Percentiles rank a stretch among this genome's conserved stretches.
phyloP scores from a whole-genome alignment of 306 rosid genomes.

The Sindora glabra region DNA sequence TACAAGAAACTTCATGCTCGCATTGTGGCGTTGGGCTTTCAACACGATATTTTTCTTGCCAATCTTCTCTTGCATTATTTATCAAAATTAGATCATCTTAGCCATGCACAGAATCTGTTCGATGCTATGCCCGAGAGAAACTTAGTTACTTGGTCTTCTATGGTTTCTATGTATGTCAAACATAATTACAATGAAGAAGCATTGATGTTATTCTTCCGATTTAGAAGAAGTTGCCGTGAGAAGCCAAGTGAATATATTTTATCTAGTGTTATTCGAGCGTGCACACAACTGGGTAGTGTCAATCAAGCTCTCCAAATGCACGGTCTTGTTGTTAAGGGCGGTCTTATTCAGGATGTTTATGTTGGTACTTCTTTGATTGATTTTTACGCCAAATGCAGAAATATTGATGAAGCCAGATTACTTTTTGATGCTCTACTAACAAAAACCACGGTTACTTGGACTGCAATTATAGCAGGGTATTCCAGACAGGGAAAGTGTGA shows the following conservation, averaged over 20 bases:
- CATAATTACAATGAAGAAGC: slow-evolving; percentile 43
- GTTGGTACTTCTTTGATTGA: slow-evolving; percentile 80
- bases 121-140: slow-evolving; percentile 61
- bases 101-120: slow-evolving; percentile 54
- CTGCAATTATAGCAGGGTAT: slow-evolving; percentile 64
- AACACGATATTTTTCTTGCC: slow-evolving; percentile 47
- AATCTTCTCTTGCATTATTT: slow-evolving; percentile 47
- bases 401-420: slow-evolving; percentile 53
- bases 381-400: slow-evolving; percentile 54
- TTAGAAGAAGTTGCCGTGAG: slow-evolving; percentile 37
- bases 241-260: slow-evolving; percentile 62
- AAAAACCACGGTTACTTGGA: slow-evolving; percentile 69
- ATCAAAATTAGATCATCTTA: slow-evolving; percentile 22
- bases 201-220: slow-evolving; percentile 36
- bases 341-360: slow-evolving; percentile 59
- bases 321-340: slow-evolving; percentile 48
- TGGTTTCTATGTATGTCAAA: slow-evolving; percentile 70
- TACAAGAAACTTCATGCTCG: slow-evolving; percentile 48
- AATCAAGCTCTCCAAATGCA: slow-evolving; percentile 55
- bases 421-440: slow-evolving; percentile 48
- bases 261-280: slow-evolving; percentile 59
- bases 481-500: slow-evolving; percentile 59
- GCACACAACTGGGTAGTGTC: slow-evolving; percentile 44
- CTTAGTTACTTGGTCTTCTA: slow-evolving; percentile 65
- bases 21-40: slow-evolving; percentile 51